Percentiles rank a stretch among this genome's conserved stretches.
phyloP scores from a whole-genome alignment of 2,329 filamentous ascomycete species.

The Pseudogymnoascus sp. region DNA sequence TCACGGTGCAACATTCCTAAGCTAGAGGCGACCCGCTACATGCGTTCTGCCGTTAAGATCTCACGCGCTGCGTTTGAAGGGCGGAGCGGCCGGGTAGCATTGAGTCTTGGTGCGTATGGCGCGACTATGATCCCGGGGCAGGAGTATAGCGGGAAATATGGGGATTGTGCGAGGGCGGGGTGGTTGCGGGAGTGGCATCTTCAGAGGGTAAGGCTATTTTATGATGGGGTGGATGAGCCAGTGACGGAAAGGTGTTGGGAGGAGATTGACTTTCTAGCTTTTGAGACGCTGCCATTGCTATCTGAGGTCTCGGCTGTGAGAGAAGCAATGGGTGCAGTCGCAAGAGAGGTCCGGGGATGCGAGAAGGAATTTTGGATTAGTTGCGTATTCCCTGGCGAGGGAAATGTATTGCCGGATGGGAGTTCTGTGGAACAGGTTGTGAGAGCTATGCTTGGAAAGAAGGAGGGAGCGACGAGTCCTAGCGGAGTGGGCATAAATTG shows the following conservation, averaged over 20 bases:
- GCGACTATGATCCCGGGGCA: constrained; percentile 58
- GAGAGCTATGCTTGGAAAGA: constrained; percentile 28
- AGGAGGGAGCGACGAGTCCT: constrained; percentile 30
- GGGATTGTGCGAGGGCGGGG: constrained; percentile 35
- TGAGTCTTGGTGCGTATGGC: constrained; percentile 60
- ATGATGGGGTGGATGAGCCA: constrained; percentile 14
- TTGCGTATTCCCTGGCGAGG: constrained; percentile 52
- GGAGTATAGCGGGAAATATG: constrained; percentile 58
- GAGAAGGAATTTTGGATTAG: constrained; percentile 47
- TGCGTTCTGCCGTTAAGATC: constrained; percentile 32
- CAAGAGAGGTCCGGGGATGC: neutral
- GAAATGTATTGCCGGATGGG: constrained; percentile 49
- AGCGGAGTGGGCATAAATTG: constrained; percentile 64
- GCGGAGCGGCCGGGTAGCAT: constrained; percentile 37
- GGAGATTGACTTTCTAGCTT: constrained; percentile 46
- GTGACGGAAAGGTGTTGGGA: constrained; percentile 17
- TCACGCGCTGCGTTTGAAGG: constrained; percentile 29
- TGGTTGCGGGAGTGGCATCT: constrained; percentile 49
- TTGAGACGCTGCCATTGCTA: constrained; percentile 58
- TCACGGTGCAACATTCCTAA: neutral
- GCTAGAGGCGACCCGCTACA: constrained; percentile 37
- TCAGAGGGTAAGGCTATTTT: constrained; percentile 45
- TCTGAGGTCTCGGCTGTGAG: constrained; percentile 55
- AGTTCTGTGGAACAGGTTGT: constrained; percentile 38
- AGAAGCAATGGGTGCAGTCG: constrained; percentile 27